Evolutionary conservation across 2,329 filamentous ascomycete species (phyloP).

Genomic region (Aspergillus sojae): DNA sequence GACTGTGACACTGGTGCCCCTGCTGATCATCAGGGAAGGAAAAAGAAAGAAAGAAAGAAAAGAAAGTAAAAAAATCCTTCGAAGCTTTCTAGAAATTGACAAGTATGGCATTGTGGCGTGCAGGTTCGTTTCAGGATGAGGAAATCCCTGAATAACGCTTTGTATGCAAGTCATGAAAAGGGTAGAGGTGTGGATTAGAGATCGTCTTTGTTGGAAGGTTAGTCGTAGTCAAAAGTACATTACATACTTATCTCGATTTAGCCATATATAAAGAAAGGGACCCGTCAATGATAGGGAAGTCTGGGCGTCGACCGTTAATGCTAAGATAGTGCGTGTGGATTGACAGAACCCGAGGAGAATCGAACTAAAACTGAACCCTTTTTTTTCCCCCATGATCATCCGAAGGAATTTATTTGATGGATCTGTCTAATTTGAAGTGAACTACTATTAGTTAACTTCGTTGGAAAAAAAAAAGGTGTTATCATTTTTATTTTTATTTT

Average conservation of each 20-base stretch:
- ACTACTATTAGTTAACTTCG: conserved; percentile 6
- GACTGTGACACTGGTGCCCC: background rate
- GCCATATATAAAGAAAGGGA: conserved; percentile 5
- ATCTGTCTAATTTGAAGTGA: conserved; percentile 4
- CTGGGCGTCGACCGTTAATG: conserved; percentile 11
- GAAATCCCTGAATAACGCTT: conserved; percentile 1
- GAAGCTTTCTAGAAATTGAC: background rate
- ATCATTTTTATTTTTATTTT: background rate
- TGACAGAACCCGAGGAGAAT: conserved; percentile 14
- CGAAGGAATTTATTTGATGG: conserved; percentile 8
- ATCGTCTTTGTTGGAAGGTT: conserved; percentile 2
- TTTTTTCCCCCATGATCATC: conserved; percentile 9
- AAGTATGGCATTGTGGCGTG: conserved; percentile 7
- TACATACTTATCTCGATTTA: background rate
- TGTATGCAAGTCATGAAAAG: conserved; percentile 1
- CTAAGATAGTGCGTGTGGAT: conserved; percentile 6
- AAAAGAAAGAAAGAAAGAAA: background rate
- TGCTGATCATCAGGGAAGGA: background rate
- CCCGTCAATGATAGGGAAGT: conserved; percentile 4
- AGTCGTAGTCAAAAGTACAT: background rate
- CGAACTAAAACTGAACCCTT: conserved; percentile 10
- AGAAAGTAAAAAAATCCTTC: background rate
- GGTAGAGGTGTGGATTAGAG: background rate
- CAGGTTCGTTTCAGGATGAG: background rate
- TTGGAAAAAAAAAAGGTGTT: background rate